Evolutionary conservation across 352 stramenopile species (phyloP).

Genomic region (Discostella stelligera): DNA sequence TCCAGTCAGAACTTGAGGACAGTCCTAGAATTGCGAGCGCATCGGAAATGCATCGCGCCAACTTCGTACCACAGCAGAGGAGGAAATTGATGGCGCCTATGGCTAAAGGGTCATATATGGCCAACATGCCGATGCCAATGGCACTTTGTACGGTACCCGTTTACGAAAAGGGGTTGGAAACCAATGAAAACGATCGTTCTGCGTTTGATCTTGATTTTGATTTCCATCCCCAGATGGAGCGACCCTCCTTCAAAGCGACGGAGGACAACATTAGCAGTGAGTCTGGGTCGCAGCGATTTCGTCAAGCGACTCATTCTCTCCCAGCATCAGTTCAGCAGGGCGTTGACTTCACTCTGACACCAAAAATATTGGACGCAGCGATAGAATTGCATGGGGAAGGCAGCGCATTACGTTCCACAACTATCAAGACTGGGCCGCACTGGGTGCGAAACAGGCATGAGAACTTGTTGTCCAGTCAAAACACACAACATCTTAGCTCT

Average conservation of each 20-base stretch:
- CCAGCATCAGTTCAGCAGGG: constrained; percentile 13
- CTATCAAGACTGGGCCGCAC: constrained; percentile 62
- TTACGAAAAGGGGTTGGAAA: not conserved
- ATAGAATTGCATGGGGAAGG: constrained; percentile 68
- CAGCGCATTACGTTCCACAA: constrained; percentile 70
- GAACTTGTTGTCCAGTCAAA: constrained; percentile 58
- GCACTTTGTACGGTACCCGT: not conserved
- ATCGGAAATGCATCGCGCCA: not conserved
- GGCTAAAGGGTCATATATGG: no score
- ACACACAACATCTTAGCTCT: constrained; percentile 30
- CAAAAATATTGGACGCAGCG: constrained; percentile 68
- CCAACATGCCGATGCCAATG: not conserved
- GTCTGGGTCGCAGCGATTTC: no score
- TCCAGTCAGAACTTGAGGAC: not conserved
- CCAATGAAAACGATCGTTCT: no score
- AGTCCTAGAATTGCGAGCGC: not conserved
- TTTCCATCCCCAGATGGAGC: no score
- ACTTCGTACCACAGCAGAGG: not conserved
- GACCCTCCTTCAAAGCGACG: no score
- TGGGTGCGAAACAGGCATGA: constrained; percentile 64
- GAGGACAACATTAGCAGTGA: no score
- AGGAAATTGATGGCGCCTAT: not conserved
- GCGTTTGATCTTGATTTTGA: no score
- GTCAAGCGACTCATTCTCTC: not conserved
- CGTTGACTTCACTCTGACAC: constrained; percentile 79